Conservation (phyloP, 768 basidiomycete species). For the Amylocystis lapponica region DNA sequence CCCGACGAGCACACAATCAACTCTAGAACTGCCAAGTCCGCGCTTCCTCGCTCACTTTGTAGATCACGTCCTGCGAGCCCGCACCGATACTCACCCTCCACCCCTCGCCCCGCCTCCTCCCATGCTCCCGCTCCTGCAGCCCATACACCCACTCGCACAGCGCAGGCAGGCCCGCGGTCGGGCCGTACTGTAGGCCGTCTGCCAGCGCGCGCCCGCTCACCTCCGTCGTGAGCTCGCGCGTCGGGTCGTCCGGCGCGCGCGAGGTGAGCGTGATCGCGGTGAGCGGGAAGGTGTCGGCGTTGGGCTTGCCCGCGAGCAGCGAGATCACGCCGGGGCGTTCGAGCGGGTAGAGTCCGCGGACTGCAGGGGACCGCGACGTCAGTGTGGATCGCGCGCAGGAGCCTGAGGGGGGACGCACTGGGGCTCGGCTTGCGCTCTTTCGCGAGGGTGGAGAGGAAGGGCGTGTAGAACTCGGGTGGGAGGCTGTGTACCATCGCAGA, state of each 20-base stretch:
- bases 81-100: constrained; percentile 79
- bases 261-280: constrained; percentile 59
- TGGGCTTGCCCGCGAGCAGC: constrained; percentile 89
- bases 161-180: constrained; percentile 62
- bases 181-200: constrained; percentile 72
- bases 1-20: not conserved
- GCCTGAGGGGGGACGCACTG: constrained; percentile 39
- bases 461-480: constrained; percentile 48
- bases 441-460: constrained; percentile 57
- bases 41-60: constrained; percentile 49
- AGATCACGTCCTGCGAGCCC: constrained; percentile 89
- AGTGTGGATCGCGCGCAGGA: not conserved
- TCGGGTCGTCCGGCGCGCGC: constrained; percentile 61
- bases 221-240: constrained; percentile 36
- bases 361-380: constrained; percentile 24
- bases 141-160: constrained; percentile 65
- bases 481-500: constrained; percentile 28
- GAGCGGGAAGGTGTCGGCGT: constrained; percentile 85
- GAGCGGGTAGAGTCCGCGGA: constrained; percentile 65
- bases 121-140: constrained; percentile 69
- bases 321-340: constrained; percentile 83
- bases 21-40: not conserved
- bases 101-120: constrained; percentile 47
- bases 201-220: constrained; percentile 34
- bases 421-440: constrained; percentile 49